Base-by-base conservation (phyloP, 2,329 filamentous ascomycete species). In the Colletotrichum filicis region DNA sequence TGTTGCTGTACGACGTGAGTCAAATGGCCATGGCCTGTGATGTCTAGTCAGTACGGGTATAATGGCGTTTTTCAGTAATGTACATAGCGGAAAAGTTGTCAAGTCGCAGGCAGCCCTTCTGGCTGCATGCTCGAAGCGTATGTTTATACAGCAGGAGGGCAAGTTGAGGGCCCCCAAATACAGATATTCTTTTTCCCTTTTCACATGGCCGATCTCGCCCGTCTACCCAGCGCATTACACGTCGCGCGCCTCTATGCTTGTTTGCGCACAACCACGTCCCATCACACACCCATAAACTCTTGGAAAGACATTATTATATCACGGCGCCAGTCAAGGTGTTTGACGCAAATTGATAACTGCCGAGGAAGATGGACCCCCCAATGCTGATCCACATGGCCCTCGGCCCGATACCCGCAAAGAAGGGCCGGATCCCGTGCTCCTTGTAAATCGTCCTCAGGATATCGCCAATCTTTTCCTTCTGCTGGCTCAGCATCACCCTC, bases 341-440 rank as follows among this genome's bases (percentile, higher is more conserved):
- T 77, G 92, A 93, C 26, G 92, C 93, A 91, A 92, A 97, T 82
- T 98, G 95, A 82, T 98, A 98, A 78, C 93, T 96, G 1, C 96
- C 97, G 79, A 98, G 82, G 85, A 99, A 99, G 42, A 99, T 95
- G 12, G 96, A 95, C 1, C 97, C 97, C 3, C 97, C 97, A 69
- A 94, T 93, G 76, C 94, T 97, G 80, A 99, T 99, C 95, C 97
- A 98, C 74, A 94, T 92, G 11, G 98, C 92, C 66, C 97, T 88
- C 1, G 97, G 97, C 19, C 93, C 95, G 58, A 92, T 88, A 1
- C 93, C 94, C 1, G 92, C 90, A 78, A 95, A 95, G 82, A 95
- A 95, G 0, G 92, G 92, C 74, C 87, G 83, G 5, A 90, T 80
- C 1, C 94, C 93, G 74, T 91, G 89, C 68, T 92, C 88, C 61